Percentiles rank a stretch among this genome's conserved stretches.
Evolutionary conservation across 805 yeast species (phyloP).

Genomic region (Monosporozyma servazzii): DNA sequence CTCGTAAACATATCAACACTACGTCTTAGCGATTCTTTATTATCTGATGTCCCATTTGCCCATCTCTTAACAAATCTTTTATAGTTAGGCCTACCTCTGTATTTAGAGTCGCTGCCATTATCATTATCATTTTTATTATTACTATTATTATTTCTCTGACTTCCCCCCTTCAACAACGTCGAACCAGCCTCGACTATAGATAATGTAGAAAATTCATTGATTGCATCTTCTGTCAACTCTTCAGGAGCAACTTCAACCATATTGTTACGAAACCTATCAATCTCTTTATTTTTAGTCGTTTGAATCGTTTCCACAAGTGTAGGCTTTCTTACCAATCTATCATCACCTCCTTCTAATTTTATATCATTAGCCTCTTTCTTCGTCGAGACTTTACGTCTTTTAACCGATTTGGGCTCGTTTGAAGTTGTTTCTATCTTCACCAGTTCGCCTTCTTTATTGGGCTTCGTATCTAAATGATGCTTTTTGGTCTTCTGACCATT

Average conservation of each 20-base stretch:
- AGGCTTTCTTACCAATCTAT: background rate
- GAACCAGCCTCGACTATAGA: conserved; percentile 30
- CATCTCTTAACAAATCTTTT: conserved; percentile 32
- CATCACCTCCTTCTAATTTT: background rate
- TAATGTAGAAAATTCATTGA: conserved; percentile 26
- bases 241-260: conserved; percentile 19
- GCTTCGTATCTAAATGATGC: background rate
- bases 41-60: conserved; percentile 9
- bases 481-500: background rate
- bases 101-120: conserved; percentile 8
- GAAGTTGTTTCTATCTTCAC: background rate
- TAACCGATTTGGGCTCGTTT: background rate
- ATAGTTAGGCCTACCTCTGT: conserved; percentile 33
- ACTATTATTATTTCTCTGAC: background rate
- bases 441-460: background rate
- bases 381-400: background rate
- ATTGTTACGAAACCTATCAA: conserved; percentile 19
- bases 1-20: conserved; percentile 26
- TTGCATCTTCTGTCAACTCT: conserved; percentile 26
- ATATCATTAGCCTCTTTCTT: background rate
- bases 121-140: background rate
- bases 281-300: conserved; percentile 25
- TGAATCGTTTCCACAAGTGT: conserved; percentile 28
- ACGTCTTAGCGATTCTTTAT: conserved; percentile 10
- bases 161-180: conserved; percentile 11